These are phyloP conservation scores for Kitagawia praeruptora DNA, from an alignment of 129 eudicot species.

Conservation along the genomic window DNA sequence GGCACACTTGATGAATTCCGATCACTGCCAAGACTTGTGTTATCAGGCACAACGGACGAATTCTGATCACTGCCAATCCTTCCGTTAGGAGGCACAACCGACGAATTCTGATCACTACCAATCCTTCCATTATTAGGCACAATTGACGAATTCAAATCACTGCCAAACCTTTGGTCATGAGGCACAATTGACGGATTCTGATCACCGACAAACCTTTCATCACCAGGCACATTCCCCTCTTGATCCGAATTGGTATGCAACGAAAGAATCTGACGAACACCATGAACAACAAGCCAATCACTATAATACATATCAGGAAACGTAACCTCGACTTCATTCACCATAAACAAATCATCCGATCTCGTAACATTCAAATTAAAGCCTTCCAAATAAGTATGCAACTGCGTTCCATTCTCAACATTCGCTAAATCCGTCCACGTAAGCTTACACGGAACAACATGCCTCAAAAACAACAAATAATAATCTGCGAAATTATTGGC, in stretches of 20 bases:
- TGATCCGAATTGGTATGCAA: background rate
- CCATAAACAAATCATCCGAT: constrained; percentile 31
- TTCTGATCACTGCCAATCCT: background rate
- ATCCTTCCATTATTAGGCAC: background rate
- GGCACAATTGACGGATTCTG: constrained; percentile 4
- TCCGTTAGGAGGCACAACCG: background rate
- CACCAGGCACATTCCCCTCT: background rate
- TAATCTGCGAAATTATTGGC: constrained; percentile 42
- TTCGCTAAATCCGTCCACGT: constrained; percentile 40
- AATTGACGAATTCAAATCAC: background rate
- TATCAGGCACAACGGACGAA: background rate
- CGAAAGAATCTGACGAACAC: constrained; percentile 25
- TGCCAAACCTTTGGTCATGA: background rate
- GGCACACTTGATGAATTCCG: background rate
- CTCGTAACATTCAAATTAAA: constrained; percentile 31
- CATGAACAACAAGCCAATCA: constrained; percentile 70
- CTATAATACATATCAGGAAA: constrained; percentile 55
- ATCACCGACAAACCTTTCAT: background rate
- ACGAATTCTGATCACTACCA: background rate
- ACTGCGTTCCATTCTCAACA: constrained; percentile 33
- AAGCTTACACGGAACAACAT: constrained; percentile 56
- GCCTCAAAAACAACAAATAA: constrained; percentile 46
- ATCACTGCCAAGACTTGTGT: background rate
- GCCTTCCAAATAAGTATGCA: constrained; percentile 48
- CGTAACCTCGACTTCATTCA: constrained; percentile 54